These are phyloP conservation scores for Umbelopsis ramanniana DNA, from an alignment of 192 early-diverging fungal species.

Conservation along the genomic window DNA sequence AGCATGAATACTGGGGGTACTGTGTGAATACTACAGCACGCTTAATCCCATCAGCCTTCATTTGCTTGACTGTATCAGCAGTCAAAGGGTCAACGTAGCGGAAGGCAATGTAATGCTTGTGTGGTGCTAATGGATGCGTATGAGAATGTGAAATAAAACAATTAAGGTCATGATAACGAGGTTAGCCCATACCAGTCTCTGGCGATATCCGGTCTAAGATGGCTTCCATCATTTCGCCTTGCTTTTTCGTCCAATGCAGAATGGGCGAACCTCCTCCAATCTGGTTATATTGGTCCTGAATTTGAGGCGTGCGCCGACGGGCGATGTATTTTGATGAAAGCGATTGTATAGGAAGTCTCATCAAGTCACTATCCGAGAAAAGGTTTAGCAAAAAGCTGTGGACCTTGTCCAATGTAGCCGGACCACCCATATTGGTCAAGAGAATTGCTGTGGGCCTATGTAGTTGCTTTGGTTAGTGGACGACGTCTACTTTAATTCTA, in stretches of 20 bases:
- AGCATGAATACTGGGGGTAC: conserved; percentile 98
- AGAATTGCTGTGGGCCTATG: conserved; percentile 77
- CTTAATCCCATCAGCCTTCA: conserved; percentile 81
- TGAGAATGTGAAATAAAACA: not conserved
- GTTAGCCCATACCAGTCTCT: conserved; percentile 61
- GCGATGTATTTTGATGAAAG: conserved; percentile 76
- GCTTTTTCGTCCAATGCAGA: conserved; percentile 84
- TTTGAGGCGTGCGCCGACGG: conserved; percentile 79
- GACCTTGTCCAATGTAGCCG: conserved; percentile 75
- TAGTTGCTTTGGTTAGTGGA: not conserved
- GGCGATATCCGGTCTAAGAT: conserved; percentile 76
- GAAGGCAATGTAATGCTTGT: conserved; percentile 92
- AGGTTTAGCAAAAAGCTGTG: conserved; percentile 80
- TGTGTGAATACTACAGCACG: conserved; percentile 90
- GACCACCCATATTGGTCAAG: conserved; percentile 95
- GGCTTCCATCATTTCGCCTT: conserved; percentile 80
- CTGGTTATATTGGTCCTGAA: conserved; percentile 86
- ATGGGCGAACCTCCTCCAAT: conserved; percentile 98
- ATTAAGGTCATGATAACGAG: not conserved
- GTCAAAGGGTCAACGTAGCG: conserved; percentile 88
- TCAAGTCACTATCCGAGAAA: conserved; percentile 92
- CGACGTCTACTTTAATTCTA: not conserved
- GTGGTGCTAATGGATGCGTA: conserved; percentile 63
- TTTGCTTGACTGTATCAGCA: conserved; percentile 68
- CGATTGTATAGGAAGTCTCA: conserved; percentile 85